Percentiles rank a stretch among this genome's conserved stretches.
These are phyloP conservation scores for Trichoderma sp. DNA, from an alignment of 2,329 filamentous ascomycete genomes.

Conservation along the genomic window DNA sequence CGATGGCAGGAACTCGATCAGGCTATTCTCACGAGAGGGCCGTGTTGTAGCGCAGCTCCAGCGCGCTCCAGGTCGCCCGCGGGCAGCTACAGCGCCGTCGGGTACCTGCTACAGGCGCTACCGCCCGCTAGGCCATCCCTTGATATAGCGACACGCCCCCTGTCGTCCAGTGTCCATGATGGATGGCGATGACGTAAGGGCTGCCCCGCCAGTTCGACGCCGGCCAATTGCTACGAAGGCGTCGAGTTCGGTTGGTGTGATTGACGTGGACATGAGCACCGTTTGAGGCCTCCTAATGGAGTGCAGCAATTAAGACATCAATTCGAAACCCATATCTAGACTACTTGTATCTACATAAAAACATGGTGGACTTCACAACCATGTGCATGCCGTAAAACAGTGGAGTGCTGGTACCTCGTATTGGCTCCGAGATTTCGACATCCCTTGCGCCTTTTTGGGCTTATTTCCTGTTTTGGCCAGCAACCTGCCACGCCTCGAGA, in stretches of 20 bases:
- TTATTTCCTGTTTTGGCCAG: conserved; percentile 7
- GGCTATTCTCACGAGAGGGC: background rate
- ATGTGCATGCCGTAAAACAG: background rate
- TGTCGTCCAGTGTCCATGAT: background rate
- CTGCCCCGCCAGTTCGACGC: background rate
- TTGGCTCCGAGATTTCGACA: background rate
- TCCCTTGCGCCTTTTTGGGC: background rate
- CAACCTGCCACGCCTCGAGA: background rate
- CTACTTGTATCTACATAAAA: background rate
- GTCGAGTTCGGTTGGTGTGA: background rate
- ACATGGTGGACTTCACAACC: background rate
- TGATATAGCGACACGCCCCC: background rate
- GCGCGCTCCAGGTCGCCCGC: background rate
- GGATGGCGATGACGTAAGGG: conserved; percentile 20
- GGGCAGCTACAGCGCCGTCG: background rate
- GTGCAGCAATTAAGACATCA: background rate
- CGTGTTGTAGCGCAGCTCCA: background rate
- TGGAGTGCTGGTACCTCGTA: background rate
- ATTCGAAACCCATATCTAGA: background rate
- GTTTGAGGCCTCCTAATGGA: background rate
- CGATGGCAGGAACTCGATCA: conserved; percentile 9
- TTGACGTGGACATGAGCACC: background rate
- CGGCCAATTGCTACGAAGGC: background rate
- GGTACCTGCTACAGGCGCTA: background rate
- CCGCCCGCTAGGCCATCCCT: background rate